Evolutionary conservation across 495 filamentous ascomycete genomes (phyloP).

Genomic region (Trichoderma erinaceum): DNA sequence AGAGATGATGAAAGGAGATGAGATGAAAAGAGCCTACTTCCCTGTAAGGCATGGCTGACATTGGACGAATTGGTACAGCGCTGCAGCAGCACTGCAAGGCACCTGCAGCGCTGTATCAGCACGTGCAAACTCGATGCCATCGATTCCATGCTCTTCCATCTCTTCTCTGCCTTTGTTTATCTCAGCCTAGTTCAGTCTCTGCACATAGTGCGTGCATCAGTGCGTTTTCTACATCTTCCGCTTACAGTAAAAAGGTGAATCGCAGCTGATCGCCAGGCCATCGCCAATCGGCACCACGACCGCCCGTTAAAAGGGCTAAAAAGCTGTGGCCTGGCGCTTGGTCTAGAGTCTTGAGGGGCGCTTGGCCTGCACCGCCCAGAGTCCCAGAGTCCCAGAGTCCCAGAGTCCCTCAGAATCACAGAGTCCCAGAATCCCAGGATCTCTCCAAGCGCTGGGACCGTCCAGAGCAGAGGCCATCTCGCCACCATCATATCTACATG

Average conservation of each 20-base stretch:
- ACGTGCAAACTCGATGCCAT: neutral
- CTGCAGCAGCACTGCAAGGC: no score
- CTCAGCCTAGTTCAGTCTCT: neutral
- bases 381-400: neutral
- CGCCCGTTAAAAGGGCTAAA: neutral
- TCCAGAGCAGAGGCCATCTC: neutral
- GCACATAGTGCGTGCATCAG: neutral
- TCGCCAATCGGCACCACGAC: constrained; percentile 12
- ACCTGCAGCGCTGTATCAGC: neutral
- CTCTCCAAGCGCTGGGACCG: constrained; percentile 2
- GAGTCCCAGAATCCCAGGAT: neutral
- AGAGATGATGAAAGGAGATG: no score
- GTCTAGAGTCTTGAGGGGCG: neutral
- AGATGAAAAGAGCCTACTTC: no score
- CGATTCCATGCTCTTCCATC: neutral
- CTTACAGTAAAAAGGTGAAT: neutral
- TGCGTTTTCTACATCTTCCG: neutral
- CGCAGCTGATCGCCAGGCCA: constrained; percentile 6
- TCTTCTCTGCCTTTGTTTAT: neutral
- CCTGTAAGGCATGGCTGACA: no score
- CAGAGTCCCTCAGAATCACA: neutral
- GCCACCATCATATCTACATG: neutral
- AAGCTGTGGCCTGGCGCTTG: neutral
- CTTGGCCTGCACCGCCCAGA: neutral
- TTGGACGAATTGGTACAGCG: no score